These are phyloP conservation scores for Aspergillus steynii DNA, from an alignment of 495 filamentous ascomycete genomes.

Conservation along the genomic window DNA sequence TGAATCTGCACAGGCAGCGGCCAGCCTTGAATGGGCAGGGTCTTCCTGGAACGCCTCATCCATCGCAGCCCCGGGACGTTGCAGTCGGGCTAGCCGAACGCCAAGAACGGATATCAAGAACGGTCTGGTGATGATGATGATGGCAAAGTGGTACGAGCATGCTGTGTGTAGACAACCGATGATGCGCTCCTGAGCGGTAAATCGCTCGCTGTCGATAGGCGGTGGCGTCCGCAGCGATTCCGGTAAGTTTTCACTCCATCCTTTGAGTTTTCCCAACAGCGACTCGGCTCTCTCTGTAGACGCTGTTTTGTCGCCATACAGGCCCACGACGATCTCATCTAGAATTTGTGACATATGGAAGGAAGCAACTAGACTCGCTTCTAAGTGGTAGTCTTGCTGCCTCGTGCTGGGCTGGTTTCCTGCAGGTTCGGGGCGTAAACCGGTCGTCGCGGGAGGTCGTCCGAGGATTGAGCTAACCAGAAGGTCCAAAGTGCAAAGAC, in stretches of 20 bases:
- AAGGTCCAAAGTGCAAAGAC: conserved; percentile 45
- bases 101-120: conserved; percentile 41
- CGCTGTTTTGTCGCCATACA: conserved; percentile 35
- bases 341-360: conserved; percentile 36
- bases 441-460: conserved; percentile 36
- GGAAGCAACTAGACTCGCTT: conserved; percentile 32
- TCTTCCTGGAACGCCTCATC: conserved; percentile 27
- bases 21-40: conserved; percentile 34
- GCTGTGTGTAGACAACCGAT: conserved; percentile 43
- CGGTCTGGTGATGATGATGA: conserved; percentile 43
- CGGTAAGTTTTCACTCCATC: conserved; percentile 37
- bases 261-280: conserved; percentile 34
- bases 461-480: conserved; percentile 46
- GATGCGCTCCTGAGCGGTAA: conserved; percentile 27
- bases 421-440: conserved; percentile 25
- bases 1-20: conserved; percentile 40
- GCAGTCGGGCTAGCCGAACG: conserved; percentile 35
- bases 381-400: conserved; percentile 2
- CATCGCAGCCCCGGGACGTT: conserved; percentile 16
- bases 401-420: conserved; percentile 9
- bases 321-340: conserved; percentile 34
- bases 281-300: conserved; percentile 36
- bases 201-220: conserved; percentile 18
- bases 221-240: conserved; percentile 26
- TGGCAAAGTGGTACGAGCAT: conserved; percentile 45